Evolutionary conservation across 1,284 basidiomycete species (phyloP).

Genomic region (Entoloma clypeatum): DNA sequence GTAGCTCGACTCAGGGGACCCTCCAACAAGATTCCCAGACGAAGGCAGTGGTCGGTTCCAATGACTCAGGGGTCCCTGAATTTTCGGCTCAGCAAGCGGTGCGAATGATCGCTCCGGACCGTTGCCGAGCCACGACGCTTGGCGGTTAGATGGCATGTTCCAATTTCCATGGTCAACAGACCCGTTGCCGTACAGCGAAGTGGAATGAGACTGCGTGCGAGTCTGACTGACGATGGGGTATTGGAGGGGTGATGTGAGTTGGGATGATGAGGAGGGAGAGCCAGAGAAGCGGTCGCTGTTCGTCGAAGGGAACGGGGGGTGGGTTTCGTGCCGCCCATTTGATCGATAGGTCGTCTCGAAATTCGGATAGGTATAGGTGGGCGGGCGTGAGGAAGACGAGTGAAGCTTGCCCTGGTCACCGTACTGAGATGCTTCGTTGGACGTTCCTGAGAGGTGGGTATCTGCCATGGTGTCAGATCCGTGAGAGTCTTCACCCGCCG

Average conservation of each 20-base stretch:
- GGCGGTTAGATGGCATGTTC: slow-evolving; percentile 7
- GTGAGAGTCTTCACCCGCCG: slow-evolving; percentile 34
- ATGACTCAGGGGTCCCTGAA: slow-evolving; percentile 3
- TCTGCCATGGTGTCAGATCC: slow-evolving; percentile 16
- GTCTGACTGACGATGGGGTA: slow-evolving; percentile 19
- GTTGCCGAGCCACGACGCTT: slow-evolving; percentile 15
- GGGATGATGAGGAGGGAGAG: not conserved
- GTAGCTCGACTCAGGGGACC: slow-evolving; percentile 5
- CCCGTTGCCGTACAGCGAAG: slow-evolving; percentile 18
- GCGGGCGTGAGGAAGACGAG: slow-evolving; percentile 22
- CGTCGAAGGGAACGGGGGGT: slow-evolving; percentile 24
- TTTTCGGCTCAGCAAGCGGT: slow-evolving; percentile 7
- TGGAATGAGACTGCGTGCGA: slow-evolving; percentile 18
- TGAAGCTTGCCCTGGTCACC: slow-evolving; percentile 27
- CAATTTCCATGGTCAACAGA: slow-evolving; percentile 9
- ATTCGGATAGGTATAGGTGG: slow-evolving; percentile 26
- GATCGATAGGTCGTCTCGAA: slow-evolving; percentile 18
- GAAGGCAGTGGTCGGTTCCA: slow-evolving; percentile 11
- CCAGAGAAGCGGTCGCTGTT: slow-evolving; percentile 25
- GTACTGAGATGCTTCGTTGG: slow-evolving; percentile 26
- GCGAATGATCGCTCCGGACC: slow-evolving; percentile 7
- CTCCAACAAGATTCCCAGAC: slow-evolving; percentile 4
- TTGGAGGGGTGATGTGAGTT: slow-evolving; percentile 17
- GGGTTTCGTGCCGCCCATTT: too few species aligned
- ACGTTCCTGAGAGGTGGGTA: slow-evolving; percentile 22